Evolutionary conservation across 2,329 filamentous ascomycete genomes (phyloP).

Genomic region (Xylaria multiplex): DNA sequence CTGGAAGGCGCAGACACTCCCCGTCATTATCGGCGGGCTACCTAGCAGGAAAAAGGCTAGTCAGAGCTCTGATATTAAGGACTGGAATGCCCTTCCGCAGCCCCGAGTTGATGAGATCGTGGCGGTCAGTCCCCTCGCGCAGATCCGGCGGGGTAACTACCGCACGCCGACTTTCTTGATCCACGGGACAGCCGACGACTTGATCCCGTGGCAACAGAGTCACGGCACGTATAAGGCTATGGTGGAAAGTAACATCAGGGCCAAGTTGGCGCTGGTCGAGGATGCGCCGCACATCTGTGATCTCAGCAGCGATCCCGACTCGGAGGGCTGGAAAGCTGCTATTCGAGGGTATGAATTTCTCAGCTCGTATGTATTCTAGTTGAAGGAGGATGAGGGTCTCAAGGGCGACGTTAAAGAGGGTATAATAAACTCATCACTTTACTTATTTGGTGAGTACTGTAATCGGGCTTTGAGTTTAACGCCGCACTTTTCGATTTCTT

Average conservation of each 20-base stretch:
- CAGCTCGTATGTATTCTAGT: constrained; percentile 21
- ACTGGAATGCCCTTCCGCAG: constrained; percentile 35
- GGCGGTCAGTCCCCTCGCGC: constrained; percentile 42
- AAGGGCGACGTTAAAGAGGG: no score
- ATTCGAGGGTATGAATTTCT: constrained; percentile 28
- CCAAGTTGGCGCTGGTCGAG: constrained; percentile 29
- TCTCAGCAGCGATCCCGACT: constrained; percentile 27
- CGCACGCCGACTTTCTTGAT: constrained; percentile 47
- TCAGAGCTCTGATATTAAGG: background rate
- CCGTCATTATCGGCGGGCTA: constrained; percentile 45
- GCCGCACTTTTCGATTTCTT: no score
- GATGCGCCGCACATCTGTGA: constrained; percentile 31
- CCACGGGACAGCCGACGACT: constrained; percentile 45
- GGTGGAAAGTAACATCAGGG: constrained; percentile 26
- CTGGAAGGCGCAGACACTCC: constrained; percentile 44
- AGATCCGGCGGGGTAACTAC: constrained; percentile 42
- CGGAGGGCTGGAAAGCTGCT: constrained; percentile 29
- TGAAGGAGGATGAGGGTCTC: background rate
- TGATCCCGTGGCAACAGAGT: constrained; percentile 45
- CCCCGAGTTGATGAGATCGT: constrained; percentile 31
- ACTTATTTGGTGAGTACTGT: no score
- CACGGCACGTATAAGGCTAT: constrained; percentile 38
- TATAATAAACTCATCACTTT: no score
- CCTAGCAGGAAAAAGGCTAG: constrained; percentile 27
- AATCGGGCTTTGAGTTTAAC: no score